Evolutionary conservation across 2,329 filamentous ascomycete genomes (phyloP).

Genomic region (Periglandula ipomoeae): DNA sequence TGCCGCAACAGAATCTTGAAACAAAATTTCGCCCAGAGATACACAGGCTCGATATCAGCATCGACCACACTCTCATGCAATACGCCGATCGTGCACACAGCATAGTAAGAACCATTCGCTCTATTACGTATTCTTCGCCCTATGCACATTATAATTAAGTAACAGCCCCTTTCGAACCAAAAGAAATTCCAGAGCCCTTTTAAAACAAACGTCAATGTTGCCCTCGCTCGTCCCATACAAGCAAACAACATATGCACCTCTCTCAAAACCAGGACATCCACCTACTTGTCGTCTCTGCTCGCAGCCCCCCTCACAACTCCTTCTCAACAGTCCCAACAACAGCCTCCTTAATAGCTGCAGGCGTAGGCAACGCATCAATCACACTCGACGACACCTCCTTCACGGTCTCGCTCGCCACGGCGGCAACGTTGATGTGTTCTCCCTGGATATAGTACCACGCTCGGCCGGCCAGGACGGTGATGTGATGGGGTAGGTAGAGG

Average conservation of each 20-base stretch:
- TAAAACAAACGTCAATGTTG: neutral
- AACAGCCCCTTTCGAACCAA: neutral
- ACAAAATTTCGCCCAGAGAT: too few relatives aligned
- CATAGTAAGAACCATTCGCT: neutral
- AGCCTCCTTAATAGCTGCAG: slow-evolving; percentile 13
- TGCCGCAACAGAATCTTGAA: too few relatives aligned
- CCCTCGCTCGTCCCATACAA: neutral
- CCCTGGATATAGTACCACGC: slow-evolving; percentile 94
- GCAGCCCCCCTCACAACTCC: slow-evolving; percentile 21
- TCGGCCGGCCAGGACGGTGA: slow-evolving; percentile 71
- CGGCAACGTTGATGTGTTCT: slow-evolving; percentile 50
- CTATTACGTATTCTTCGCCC: neutral
- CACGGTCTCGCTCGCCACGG: slow-evolving; percentile 22
- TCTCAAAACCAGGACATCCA: neutral
- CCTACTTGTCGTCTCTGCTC: neutral
- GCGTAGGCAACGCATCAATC: slow-evolving; percentile 15
- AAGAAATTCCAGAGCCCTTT: neutral
- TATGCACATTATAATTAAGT: neutral
- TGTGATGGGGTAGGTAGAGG: slow-evolving; percentile 89
- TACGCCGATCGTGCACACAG: neutral
- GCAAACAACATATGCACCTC: neutral
- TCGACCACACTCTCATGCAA: neutral
- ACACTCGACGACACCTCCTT: slow-evolving; percentile 22
- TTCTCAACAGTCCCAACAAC: slow-evolving; percentile 18
- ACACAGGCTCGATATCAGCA: neutral